phyloP scores from a whole-genome alignment of 2,329 filamentous ascomycete species.

The Aureobasidium sp. region DNA sequence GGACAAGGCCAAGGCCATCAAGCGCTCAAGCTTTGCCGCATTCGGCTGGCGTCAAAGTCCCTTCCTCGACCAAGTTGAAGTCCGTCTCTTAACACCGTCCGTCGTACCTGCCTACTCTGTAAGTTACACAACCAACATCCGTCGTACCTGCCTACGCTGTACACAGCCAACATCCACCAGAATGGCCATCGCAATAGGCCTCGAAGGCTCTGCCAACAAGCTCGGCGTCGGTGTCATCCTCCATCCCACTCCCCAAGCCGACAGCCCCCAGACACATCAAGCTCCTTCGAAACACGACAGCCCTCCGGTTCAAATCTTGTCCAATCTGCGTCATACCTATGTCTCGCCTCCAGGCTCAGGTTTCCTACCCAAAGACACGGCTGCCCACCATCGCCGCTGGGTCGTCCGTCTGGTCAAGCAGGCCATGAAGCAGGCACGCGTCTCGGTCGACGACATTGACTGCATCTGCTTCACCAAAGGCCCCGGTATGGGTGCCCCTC shows the following conservation, averaged over 20 bases:
- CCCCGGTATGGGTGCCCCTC: slow-evolving; percentile 90
- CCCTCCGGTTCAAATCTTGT: slow-evolving; percentile 59
- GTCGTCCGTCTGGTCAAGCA: slow-evolving; percentile 73
- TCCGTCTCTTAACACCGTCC: slow-evolving; percentile 7
- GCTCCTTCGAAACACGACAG: slow-evolving; percentile 20
- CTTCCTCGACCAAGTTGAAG: not conserved
- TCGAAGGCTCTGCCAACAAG: slow-evolving; percentile 97
- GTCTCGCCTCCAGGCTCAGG: slow-evolving; percentile 84
- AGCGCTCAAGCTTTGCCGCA: not conserved
- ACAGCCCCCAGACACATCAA: slow-evolving; percentile 19
- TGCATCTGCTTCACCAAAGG: slow-evolving; percentile 95
- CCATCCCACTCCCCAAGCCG: slow-evolving; percentile 48
- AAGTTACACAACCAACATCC: too few relatives aligned
- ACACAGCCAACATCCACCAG: not conserved
- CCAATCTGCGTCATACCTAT: slow-evolving; percentile 93
- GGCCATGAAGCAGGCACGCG: slow-evolving; percentile 61
- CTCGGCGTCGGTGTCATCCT: slow-evolving; percentile 87
- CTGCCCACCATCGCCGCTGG: slow-evolving; percentile 79
- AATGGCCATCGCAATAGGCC: slow-evolving; percentile 54
- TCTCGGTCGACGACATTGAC: slow-evolving; percentile 59
- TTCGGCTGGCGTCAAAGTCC: slow-evolving; percentile 1
- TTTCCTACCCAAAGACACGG: slow-evolving; percentile 94
- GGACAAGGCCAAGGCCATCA: not conserved
- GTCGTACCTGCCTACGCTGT: not conserved
- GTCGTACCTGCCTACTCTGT: not conserved